phyloP scores from a whole-genome alignment of 768 basidiomycete genomes.

The Tulasnella sp. region DNA sequence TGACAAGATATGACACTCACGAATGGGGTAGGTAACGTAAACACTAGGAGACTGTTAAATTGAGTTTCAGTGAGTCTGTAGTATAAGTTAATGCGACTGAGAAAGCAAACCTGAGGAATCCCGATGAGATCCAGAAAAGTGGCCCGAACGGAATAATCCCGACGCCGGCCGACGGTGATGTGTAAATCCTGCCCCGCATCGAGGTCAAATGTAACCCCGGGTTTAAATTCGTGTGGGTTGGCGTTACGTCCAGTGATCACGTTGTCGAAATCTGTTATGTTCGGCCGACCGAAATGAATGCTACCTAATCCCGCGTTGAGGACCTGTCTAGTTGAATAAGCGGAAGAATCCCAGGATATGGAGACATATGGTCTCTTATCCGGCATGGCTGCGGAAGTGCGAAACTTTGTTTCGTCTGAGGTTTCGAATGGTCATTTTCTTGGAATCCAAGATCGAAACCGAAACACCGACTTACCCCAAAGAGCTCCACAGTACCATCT shows the following conservation, averaged over 20 bases:
- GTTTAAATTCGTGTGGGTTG: too few species aligned
- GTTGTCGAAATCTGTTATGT: too few species aligned
- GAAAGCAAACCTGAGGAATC: neutral
- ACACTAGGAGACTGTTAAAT: neutral
- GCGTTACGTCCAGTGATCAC: too few species aligned
- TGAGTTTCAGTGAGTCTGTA: neutral
- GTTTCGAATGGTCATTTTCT: neutral
- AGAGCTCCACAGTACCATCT: neutral
- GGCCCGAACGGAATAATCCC: neutral
- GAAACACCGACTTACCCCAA: neutral
- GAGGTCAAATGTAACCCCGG: neutral
- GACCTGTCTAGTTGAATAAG: neutral
- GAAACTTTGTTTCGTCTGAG: neutral
- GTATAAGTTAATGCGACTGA: neutral
- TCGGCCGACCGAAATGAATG: too few species aligned
- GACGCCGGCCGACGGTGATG: neutral
- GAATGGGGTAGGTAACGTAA: too few species aligned
- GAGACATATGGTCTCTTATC: neutral
- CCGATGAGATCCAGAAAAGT: neutral
- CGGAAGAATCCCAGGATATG: neutral
- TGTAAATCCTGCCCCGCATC: neutral
- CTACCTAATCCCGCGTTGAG: neutral
- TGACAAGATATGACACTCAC: neutral
- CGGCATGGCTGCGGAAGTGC: neutral
- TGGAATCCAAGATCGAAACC: neutral